phyloP scores from a whole-genome alignment of 2,329 filamentous ascomycete genomes.

The Aspergillus sp. region DNA sequence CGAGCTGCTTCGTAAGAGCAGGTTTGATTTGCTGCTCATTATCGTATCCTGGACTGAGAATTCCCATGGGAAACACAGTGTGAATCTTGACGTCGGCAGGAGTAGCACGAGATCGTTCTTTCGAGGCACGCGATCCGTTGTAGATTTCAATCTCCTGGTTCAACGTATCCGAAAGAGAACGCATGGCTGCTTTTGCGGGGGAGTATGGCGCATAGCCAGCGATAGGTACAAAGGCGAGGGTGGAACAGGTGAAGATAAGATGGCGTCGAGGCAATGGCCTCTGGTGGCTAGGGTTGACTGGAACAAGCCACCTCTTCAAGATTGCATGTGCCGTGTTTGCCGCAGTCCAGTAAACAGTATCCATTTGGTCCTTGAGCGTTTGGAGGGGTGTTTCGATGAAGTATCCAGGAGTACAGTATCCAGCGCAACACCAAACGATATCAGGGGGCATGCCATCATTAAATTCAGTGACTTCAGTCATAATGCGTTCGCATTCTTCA shows the following conservation, averaged over 20 bases:
- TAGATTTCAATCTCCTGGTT: conserved; percentile 84
- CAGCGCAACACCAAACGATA: conserved; percentile 88
- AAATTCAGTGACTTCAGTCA: conserved; percentile 74
- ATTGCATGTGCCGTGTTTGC: conserved; percentile 83
- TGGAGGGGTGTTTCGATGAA: conserved; percentile 73
- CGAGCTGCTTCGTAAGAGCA: conserved; percentile 72
- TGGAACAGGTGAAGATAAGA: conserved; percentile 82
- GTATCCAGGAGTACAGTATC: conserved; percentile 69
- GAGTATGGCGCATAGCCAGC: conserved; percentile 82
- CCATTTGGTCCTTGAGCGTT: conserved; percentile 75
- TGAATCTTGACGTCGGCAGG: conserved; percentile 74
- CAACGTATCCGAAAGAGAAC: conserved; percentile 78
- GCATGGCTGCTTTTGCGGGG: conserved; percentile 81
- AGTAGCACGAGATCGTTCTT: conserved; percentile 40
- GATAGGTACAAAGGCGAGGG: conserved; percentile 71
- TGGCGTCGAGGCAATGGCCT: conserved; percentile 56
- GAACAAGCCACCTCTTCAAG: conserved; percentile 69
- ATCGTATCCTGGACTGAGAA: conserved; percentile 72
- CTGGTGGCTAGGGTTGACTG: conserved; percentile 30
- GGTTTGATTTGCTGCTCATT: conserved; percentile 79
- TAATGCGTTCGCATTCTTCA: conserved; percentile 67
- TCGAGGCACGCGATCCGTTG: conserved; percentile 59
- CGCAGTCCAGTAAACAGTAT: conserved; percentile 85
- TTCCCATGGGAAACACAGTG: conserved; percentile 80
- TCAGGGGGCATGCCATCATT: conserved; percentile 74